Percentiles rank a stretch among this genome's conserved stretches.
phyloP scores from a whole-genome alignment of 371 early-diverging fungal species.

The Rhizomucor miehei region DNA sequence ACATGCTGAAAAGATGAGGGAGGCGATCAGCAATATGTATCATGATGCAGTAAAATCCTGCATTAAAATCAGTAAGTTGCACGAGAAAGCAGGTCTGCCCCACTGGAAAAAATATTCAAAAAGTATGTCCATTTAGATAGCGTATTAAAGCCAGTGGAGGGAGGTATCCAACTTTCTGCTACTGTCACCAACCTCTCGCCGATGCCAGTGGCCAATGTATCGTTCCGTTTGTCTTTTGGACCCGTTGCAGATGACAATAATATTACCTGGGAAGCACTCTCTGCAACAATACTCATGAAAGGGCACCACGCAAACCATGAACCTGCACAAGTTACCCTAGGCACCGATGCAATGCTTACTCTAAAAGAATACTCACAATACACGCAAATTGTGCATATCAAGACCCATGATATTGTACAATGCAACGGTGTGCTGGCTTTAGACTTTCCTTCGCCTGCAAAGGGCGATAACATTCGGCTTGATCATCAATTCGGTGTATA shows the following conservation, averaged over 20 bases:
- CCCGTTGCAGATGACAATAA: neutral
- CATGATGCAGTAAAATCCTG: too few species aligned
- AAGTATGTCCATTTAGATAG: too few species aligned
- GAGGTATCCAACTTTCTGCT: too few species aligned
- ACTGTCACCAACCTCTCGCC: too few species aligned
- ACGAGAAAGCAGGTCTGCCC: too few species aligned
- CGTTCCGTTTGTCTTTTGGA: constrained; percentile 9
- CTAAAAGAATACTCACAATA: constrained; percentile 11
- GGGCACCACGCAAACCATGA: neutral
- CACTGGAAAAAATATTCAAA: too few species aligned
- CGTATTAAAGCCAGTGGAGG: too few species aligned
- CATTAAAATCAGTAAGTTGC: too few species aligned
- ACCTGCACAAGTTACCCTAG: constrained; percentile 3
- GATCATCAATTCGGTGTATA: constrained; percentile 41
- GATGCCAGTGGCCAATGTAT: constrained; percentile 5
- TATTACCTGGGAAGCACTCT: neutral
- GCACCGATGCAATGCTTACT: neutral
- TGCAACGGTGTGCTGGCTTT: constrained; percentile 24
- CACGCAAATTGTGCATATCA: constrained; percentile 12
- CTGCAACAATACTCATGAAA: neutral
- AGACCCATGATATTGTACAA: constrained; percentile 8
- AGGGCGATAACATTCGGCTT: constrained; percentile 9
- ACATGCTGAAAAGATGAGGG: too few species aligned
- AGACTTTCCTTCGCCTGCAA: constrained; percentile 19
- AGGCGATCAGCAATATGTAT: too few species aligned